Conservation (phyloP, 768 basidiomycete genomes). For the Boletus rex-veris region DNA sequence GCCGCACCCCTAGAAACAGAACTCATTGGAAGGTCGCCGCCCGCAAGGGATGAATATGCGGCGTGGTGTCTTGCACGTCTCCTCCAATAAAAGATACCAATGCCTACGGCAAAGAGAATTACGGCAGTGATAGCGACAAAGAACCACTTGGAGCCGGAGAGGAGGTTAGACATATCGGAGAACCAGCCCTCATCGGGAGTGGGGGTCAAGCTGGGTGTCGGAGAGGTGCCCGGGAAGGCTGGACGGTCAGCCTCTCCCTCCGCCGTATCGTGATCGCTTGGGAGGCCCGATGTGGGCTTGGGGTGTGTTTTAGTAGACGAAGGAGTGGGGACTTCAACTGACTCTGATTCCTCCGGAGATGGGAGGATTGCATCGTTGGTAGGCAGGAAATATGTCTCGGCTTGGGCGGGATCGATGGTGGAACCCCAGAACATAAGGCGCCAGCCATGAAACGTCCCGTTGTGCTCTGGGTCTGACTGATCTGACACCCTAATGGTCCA, state of each 20-base stretch:
- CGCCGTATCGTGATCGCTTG: constrained; percentile 78
- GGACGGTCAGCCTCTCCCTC: constrained; percentile 80
- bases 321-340: constrained; percentile 37
- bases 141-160: constrained; percentile 83
- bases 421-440: constrained; percentile 91
- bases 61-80: constrained; percentile 43
- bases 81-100: constrained; percentile 77
- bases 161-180: constrained; percentile 67
- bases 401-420: constrained; percentile 65
- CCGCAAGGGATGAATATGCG: constrained; percentile 59
- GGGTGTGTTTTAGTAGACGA: constrained; percentile 58
- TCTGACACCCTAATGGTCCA: constrained; percentile 92
- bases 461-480: constrained; percentile 54
- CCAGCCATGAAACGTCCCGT: constrained; percentile 83
- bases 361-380: constrained; percentile 47
- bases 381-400: constrained; percentile 60
- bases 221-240: constrained; percentile 49
- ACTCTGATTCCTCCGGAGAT: constrained; percentile 43
- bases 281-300: constrained; percentile 86
- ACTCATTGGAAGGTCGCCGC: constrained; percentile 76
- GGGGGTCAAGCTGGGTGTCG: constrained; percentile 42
- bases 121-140: constrained; percentile 83
- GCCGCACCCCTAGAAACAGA: constrained; percentile 47
- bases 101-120: constrained; percentile 64
- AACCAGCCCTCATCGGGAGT: constrained; percentile 85